Evolutionary conservation across 1,284 basidiomycete genomes (phyloP).

Genomic region (Leccinum olivaceoglutinosum): DNA sequence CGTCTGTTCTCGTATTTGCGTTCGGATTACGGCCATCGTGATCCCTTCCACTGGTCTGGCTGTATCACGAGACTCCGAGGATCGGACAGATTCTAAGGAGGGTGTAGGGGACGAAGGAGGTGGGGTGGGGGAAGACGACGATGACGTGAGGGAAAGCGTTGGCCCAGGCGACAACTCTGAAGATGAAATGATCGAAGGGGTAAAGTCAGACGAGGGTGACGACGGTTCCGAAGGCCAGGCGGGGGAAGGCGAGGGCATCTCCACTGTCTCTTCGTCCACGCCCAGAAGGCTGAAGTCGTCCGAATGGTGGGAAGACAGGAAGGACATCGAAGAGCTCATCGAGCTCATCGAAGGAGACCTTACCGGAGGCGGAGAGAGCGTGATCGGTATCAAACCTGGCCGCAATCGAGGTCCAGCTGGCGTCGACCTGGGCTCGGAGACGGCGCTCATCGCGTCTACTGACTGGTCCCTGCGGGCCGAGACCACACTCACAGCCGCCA

Average conservation of each 20-base stretch:
- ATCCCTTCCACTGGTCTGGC: conserved; percentile 34
- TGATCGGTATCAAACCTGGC: conserved; percentile 18
- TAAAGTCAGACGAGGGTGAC: conserved; percentile 29
- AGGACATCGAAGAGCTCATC: conserved; percentile 49
- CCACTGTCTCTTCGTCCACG: conserved; percentile 29
- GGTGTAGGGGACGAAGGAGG: conserved; percentile 33
- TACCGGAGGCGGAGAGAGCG: conserved; percentile 37
- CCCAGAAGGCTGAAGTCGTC: conserved; percentile 52
- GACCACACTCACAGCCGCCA: conserved; percentile 29
- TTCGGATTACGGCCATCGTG: conserved; percentile 36
- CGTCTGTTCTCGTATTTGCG: conserved; percentile 47
- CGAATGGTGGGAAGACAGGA: conserved; percentile 70
- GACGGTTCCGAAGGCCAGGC: conserved; percentile 30
- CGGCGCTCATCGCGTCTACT: conserved; percentile 31
- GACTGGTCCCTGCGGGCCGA: conserved; percentile 35
- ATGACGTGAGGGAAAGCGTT: conserved; percentile 29
- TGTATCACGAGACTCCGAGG: conserved; percentile 39
- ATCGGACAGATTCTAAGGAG: conserved; percentile 13
- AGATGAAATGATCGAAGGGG: conserved; percentile 30
- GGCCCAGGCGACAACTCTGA: conserved; percentile 28
- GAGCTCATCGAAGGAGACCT: conserved; percentile 46
- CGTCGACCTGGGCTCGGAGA: conserved; percentile 21
- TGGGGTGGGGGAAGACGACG: conserved; percentile 30
- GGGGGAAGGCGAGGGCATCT: conserved; percentile 21
- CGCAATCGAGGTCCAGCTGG: conserved; percentile 25